These are phyloP conservation scores for Colletotrichum brevisporum DNA, from an alignment of 2,329 filamentous ascomycete genomes.

Conservation along the genomic window DNA sequence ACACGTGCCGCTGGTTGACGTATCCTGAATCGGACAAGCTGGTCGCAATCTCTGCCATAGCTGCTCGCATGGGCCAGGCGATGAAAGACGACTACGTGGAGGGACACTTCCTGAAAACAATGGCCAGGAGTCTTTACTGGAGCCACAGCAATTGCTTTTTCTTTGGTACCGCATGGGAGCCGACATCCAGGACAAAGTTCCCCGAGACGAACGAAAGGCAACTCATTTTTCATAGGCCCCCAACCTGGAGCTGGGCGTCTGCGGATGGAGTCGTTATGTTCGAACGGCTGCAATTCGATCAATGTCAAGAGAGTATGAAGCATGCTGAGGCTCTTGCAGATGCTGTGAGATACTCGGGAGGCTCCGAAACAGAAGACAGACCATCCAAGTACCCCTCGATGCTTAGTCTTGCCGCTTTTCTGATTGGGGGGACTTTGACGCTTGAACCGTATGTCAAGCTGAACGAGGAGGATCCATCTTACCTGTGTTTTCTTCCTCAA, in stretches of 20 bases:
- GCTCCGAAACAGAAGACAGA: not conserved
- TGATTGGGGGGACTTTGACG: not conserved
- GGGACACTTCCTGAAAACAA: not conserved
- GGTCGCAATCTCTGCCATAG: not conserved
- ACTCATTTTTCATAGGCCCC: not conserved
- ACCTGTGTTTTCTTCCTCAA: not conserved
- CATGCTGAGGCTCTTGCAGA: not conserved
- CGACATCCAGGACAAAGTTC: not conserved
- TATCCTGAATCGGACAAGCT: conserved; percentile 2
- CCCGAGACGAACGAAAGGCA: not conserved
- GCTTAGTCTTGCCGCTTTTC: not conserved
- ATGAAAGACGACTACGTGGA: not conserved
- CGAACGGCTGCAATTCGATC: not conserved
- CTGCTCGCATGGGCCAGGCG: not conserved
- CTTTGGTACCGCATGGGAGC: not conserved
- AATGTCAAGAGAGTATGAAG: not conserved
- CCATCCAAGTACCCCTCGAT: not conserved
- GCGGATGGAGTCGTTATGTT: not conserved
- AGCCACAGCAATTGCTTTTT: not conserved
- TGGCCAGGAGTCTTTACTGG: not conserved
- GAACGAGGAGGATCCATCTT: not conserved
- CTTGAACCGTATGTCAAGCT: not conserved
- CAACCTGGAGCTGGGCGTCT: conserved; percentile 1
- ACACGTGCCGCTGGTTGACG: not conserved
- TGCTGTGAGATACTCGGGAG: not conserved